phyloP scores from a whole-genome alignment of 805 yeast genomes.

The Saccharomycopsis sp. region DNA sequence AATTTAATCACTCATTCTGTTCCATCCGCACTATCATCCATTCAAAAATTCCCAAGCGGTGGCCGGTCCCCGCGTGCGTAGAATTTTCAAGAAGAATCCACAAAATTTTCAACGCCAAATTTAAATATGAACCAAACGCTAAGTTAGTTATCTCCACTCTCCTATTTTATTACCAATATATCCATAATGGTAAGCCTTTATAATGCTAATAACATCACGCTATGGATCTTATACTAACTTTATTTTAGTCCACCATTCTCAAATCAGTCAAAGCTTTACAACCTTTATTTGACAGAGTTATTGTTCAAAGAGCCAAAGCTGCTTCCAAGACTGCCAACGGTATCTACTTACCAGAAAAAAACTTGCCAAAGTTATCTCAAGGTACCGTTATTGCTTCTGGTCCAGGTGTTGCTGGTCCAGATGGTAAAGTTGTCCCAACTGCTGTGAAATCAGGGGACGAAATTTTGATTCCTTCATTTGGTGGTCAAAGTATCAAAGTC shows the following conservation, averaged over 20 bases:
- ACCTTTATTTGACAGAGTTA: conserved; percentile 92
- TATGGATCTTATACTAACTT: too few species aligned
- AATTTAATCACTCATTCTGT: too few species aligned
- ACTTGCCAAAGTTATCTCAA: conserved; percentile 86
- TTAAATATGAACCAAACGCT: too few species aligned
- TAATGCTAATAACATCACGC: too few species aligned
- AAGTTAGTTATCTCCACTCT: too few species aligned
- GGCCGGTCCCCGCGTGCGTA: too few species aligned
- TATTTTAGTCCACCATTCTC: conserved; percentile 51
- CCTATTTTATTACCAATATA: too few species aligned
- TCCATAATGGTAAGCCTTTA: too few species aligned
- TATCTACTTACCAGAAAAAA: conserved; percentile 89
- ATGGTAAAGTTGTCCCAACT: conserved; percentile 64
- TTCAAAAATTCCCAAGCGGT: too few species aligned
- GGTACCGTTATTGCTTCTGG: conserved; percentile 92
- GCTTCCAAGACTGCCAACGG: conserved; percentile 88
- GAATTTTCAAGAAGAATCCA: too few species aligned
- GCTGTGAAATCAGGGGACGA: conserved; percentile 84
- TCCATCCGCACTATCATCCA: too few species aligned
- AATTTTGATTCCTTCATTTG: conserved; percentile 89
- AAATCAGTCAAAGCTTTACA: conserved; percentile 80
- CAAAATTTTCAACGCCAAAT: too few species aligned
- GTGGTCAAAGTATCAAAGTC: conserved; percentile 83
- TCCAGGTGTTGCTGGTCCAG: conserved; percentile 74
- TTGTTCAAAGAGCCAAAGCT: conserved; percentile 91